Conservation (phyloP, 495 filamentous ascomycete species). For the Xylaria nigripes region DNA sequence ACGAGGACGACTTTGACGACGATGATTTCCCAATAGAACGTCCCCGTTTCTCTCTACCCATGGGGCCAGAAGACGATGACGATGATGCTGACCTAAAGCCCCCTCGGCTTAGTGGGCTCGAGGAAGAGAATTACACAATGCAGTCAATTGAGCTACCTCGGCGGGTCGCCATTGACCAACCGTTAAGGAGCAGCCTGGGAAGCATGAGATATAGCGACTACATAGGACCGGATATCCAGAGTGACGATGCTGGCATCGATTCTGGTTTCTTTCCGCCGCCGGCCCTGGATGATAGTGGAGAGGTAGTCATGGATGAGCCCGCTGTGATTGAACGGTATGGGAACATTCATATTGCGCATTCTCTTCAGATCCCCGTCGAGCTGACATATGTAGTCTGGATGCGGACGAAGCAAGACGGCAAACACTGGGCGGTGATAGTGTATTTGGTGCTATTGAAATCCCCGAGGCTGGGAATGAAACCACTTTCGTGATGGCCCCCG, state of each 20-base stretch:
- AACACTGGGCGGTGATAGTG: slow-evolving; percentile 30
- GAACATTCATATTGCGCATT: neutral
- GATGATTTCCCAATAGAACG: slow-evolving; percentile 48
- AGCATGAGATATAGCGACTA: slow-evolving; percentile 56
- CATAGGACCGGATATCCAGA: slow-evolving; percentile 31
- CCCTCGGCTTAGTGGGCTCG: slow-evolving; percentile 55
- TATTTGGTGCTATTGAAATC: slow-evolving; percentile 39
- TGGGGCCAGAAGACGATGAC: slow-evolving; percentile 54
- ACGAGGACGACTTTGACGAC: slow-evolving; percentile 49
- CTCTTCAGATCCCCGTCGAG: too few relatives aligned
- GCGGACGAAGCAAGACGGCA: slow-evolving; percentile 28
- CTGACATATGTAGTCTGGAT: slow-evolving; percentile 25
- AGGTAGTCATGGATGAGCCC: slow-evolving; percentile 35
- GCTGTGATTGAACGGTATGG: slow-evolving; percentile 27
- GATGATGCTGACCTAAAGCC: slow-evolving; percentile 51
- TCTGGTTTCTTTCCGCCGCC: slow-evolving; percentile 35
- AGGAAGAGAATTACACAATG: slow-evolving; percentile 61
- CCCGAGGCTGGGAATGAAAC: slow-evolving; percentile 37
- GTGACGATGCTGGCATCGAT: slow-evolving; percentile 46
- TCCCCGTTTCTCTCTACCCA: slow-evolving; percentile 60
- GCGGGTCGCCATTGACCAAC: slow-evolving; percentile 49
- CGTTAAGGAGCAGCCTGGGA: slow-evolving; percentile 47
- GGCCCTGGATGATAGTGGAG: slow-evolving; percentile 29
- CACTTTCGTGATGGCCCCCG: slow-evolving; percentile 34
- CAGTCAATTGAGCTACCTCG: slow-evolving; percentile 63